Evolutionary conservation across 805 yeast species (phyloP).

Genomic region (Crinitomyces ghanaensis): DNA sequence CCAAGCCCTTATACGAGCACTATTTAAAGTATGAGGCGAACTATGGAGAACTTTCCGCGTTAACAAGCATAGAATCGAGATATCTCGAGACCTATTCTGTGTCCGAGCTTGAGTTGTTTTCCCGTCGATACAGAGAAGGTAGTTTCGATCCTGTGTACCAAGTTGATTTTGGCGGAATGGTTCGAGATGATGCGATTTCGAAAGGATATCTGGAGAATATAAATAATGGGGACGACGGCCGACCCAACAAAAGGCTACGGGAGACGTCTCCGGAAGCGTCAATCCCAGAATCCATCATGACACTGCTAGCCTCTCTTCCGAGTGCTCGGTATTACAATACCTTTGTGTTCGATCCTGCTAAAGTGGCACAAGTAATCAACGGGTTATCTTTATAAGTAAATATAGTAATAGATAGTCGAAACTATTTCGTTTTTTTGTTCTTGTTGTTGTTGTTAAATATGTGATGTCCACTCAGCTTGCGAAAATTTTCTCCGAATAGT

Average conservation of each 20-base stretch:
- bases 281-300: conserved; percentile 29
- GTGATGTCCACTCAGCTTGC: no score
- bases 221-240: conserved; percentile 2
- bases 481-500: no score
- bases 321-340: conserved; percentile 45
- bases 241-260: conserved; percentile 9
- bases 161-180: conserved; percentile 16
- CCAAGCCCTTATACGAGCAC: conserved; percentile 38
- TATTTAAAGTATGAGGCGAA: conserved; percentile 60
- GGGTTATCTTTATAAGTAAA: no score
- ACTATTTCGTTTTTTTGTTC: no score
- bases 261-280: conserved; percentile 13
- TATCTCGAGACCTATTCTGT: conserved; percentile 56
- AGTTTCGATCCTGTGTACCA: conserved; percentile 16
- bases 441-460: no score
- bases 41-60: conserved; percentile 59
- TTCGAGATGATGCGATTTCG: no score
- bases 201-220: no score
- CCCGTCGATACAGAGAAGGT: conserved; percentile 23
- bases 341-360: conserved; percentile 42
- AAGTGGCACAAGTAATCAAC: conserved; percentile 31
- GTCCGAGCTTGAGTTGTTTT: no score
- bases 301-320: conserved; percentile 48
- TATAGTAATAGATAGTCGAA: no score
- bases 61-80: conserved; percentile 53